Evolutionary conservation across 768 basidiomycete genomes (phyloP).

Genomic region (Ramaria rubella): DNA sequence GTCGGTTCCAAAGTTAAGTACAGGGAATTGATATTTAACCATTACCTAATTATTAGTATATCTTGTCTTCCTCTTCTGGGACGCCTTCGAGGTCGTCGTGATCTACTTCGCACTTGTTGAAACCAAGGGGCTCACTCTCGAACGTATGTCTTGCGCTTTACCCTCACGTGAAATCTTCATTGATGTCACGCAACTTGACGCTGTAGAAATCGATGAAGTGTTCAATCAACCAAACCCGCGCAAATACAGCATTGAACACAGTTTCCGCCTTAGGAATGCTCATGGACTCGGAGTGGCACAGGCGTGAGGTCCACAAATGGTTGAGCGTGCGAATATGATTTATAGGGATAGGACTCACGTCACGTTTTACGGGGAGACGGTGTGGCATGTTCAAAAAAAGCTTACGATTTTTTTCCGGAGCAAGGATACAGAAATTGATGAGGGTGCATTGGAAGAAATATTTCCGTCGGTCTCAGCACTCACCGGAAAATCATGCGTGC

Average conservation of each 20-base stretch:
- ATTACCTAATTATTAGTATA: constrained; percentile 32
- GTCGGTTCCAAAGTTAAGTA: constrained; percentile 5
- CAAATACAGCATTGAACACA: constrained; percentile 15
- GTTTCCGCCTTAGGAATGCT: background rate
- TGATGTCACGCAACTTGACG: constrained; percentile 15
- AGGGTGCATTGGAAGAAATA: too few relatives aligned
- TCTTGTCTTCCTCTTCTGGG: constrained; percentile 44
- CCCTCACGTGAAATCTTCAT: background rate
- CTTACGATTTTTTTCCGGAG: too few relatives aligned
- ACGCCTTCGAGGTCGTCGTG: constrained; percentile 39
- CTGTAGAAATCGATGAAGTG: constrained; percentile 20
- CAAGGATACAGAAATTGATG: too few relatives aligned
- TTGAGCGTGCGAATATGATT: too few relatives aligned
- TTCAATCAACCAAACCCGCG: constrained; percentile 19
- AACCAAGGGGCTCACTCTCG: constrained; percentile 44
- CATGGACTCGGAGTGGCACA: too few relatives aligned
- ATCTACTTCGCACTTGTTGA: constrained; percentile 46
- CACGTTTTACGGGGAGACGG: too few relatives aligned
- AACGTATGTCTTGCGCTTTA: constrained; percentile 31
- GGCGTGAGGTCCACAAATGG: too few relatives aligned
- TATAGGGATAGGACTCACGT: too few relatives aligned
- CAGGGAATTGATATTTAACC: background rate
- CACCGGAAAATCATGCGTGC: too few relatives aligned
- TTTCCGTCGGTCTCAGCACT: too few relatives aligned
- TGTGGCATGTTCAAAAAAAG: too few relatives aligned